Evolutionary conservation across 306 rosid species (phyloP), one percentile per base, ranked within the genome.

Genomic region (Cucurbita argyrosperma): DNA sequence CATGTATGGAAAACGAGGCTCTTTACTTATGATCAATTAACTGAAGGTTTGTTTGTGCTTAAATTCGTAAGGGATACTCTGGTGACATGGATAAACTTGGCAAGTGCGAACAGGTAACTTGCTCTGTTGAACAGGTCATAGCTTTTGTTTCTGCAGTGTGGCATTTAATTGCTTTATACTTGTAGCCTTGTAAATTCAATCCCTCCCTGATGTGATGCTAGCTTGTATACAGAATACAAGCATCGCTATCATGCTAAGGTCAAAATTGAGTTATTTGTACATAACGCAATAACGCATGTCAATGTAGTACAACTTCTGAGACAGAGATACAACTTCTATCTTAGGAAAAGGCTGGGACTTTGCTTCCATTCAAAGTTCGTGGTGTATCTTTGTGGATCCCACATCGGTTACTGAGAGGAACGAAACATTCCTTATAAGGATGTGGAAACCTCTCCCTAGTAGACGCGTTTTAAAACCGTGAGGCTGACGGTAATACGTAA

Each of bases 81-180:
- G 99, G 99, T 2, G 96, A 95, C 85, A 88, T 76, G 85, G 97
- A 89, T 56, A 81, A 37, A 71, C 80, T 95, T 70, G 99, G 99
- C 43, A 91, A 87, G 87, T 95, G 99, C 70, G 99, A 95, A 87
- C 96, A 89, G 99, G 99, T 95, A 79, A 51, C 30, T 70, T 70
- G 47, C 26, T 69, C 43, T 30, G 60, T 30, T 70, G 45, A 30
- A 49, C 47, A 50, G 1, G 39, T 46, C 55, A 11, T 67, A 67
- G 21, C 26, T 49, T 69, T 19, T 49, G 19, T 21, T 49, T 69
- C 74, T 66, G 54, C 35, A 66, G 72, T n/a, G 54, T n/a, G 19
- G 49, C 11, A 19, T 12, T 66, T 43, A 16, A 5, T 45, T 43
- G 52, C 35, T 39, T 10, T 19, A 21, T 66, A 11, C 54, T 42